These are phyloP conservation scores for Austroboletus festivus DNA, from an alignment of 768 basidiomycete genomes.

Conservation along the genomic window DNA sequence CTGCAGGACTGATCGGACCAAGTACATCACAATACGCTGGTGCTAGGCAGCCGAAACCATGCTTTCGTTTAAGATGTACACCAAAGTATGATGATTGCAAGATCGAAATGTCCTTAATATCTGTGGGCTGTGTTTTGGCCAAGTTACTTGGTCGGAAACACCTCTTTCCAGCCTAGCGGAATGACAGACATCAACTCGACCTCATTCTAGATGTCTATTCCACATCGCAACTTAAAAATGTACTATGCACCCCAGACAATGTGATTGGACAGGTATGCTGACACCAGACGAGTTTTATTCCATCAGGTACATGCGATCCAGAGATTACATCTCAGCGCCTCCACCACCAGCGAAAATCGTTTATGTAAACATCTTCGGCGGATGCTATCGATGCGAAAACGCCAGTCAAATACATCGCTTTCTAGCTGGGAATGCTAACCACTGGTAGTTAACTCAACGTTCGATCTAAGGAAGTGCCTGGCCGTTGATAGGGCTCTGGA, in stretches of 20 bases:
- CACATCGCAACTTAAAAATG: neutral
- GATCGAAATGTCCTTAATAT: conserved; percentile 4
- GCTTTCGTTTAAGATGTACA: conserved; percentile 90
- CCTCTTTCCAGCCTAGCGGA: conserved; percentile 84
- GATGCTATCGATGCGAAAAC: conserved; percentile 77
- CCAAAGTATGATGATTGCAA: conserved; percentile 44
- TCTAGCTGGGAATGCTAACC: conserved; percentile 27
- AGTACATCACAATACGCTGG: conserved; percentile 91
- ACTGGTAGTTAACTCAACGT: conserved; percentile 45
- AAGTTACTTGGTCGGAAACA: conserved; percentile 80
- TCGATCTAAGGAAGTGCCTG: conserved; percentile 83
- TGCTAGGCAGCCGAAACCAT: conserved; percentile 94
- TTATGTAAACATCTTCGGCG: conserved; percentile 71
- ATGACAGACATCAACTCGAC: conserved; percentile 85
- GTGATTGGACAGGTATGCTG: conserved; percentile 57
- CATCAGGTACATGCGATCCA: conserved; percentile 79
- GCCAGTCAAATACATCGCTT: conserved; percentile 41
- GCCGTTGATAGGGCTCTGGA: conserved; percentile 79
- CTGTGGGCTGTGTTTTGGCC: conserved; percentile 66
- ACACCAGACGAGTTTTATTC: conserved; percentile 89
- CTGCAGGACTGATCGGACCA: conserved; percentile 72
- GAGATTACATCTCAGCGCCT: conserved; percentile 84
- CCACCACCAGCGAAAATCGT: conserved; percentile 71
- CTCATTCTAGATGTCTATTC: conserved; percentile 86
- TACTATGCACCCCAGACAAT: conserved; percentile 22